phyloP scores from a whole-genome alignment of 23 red algal species.

The Chondrus crispus region DNA sequence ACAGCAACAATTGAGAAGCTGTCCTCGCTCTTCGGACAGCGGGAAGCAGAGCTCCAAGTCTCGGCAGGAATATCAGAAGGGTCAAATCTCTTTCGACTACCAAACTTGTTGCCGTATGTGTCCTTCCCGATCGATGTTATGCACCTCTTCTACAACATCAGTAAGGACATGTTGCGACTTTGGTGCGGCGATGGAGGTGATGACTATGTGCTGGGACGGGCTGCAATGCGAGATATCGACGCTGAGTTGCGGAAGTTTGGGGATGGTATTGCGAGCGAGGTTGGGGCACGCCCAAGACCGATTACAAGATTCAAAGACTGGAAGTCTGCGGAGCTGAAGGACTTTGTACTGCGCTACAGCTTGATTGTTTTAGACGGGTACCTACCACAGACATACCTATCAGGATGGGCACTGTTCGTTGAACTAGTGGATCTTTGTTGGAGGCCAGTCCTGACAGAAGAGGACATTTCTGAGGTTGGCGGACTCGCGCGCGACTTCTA shows the following conservation, averaged over 20 bases:
- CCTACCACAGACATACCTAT: background rate
- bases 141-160: conserved; percentile 14
- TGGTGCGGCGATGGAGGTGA: background rate
- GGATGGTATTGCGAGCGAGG: background rate
- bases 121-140: background rate
- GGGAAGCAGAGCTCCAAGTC: background rate
- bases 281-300: background rate
- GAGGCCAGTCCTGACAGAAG: background rate
- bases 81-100: background rate
- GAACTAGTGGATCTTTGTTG: background rate
- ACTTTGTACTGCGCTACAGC: background rate
- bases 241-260: background rate
- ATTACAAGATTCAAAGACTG: background rate
- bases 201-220: background rate
- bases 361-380: background rate
- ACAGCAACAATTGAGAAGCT: background rate
- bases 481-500: background rate
- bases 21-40: background rate
- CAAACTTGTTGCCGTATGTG: background rate
- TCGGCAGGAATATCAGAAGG: background rate
- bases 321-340: background rate
- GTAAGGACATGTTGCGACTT: background rate
- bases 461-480: background rate
- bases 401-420: background rate
- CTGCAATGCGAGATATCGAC: background rate